Evolutionary conservation across 345 rosid species (phyloP).

Genomic region (Syzygium oleosum): DNA sequence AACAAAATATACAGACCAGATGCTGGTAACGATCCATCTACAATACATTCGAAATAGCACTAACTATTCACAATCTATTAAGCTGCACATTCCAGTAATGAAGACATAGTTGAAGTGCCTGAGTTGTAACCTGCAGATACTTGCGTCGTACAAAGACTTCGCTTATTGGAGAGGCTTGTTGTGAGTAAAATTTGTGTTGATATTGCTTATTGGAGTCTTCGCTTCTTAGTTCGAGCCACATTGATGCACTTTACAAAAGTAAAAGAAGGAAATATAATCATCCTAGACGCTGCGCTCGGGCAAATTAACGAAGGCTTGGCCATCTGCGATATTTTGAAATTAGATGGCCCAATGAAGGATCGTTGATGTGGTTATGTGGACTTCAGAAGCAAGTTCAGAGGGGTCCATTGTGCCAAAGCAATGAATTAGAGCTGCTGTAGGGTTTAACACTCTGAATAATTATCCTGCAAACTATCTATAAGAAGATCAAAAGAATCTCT

Average conservation of each 20-base stretch:
- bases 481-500: too few species aligned
- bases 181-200: background rate
- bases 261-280: background rate
- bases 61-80: background rate
- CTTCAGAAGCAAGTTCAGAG: background rate
- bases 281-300: background rate
- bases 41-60: background rate
- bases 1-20: too few species aligned
- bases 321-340: accelerated
- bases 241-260: background rate
- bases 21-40: too few species aligned
- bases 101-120: background rate
- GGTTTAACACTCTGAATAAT: background rate
- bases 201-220: background rate
- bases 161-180: background rate
- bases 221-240: background rate
- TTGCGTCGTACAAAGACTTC: background rate
- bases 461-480: too few species aligned
- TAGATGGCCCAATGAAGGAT: background rate
- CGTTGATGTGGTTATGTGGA: background rate
- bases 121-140: background rate
- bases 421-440: background rate
- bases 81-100: background rate
- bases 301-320: background rate
- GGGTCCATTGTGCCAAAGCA: background rate